Base-by-base conservation (phyloP, 257 asterid genomes). In the Vinca minor region DNA sequence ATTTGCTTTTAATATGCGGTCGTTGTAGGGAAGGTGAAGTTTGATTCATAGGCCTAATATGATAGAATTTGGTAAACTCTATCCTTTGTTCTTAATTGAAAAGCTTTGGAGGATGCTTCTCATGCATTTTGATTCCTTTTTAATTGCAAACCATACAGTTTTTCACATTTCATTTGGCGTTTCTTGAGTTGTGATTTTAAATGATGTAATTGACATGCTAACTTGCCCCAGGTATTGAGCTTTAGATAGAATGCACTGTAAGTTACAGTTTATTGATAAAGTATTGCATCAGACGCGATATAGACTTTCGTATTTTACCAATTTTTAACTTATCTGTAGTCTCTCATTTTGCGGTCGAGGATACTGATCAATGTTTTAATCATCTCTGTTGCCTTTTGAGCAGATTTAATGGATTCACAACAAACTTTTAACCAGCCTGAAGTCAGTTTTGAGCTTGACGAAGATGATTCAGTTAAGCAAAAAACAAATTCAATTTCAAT, bases 341-440 rank as follows among this genome's bases (percentile, higher is more conserved):
- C 34, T 60, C 28, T 35, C 48, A 12, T 35, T 38, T 5, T 26
- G 4, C 38, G n/a, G 25, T 11, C 5, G 18, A 28, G 23, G 46
- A 4, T 5, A 0, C 11, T 26, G 25, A 11, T 23, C 12, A 1
- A 26, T 36, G 11, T 41, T 54, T 42, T 55, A 26, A 32, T 0
- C n/a, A 31, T 28, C 34, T 57, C 8, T 23, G 29, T 34, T 69
- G 41, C 29, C 44, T 57, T 47, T 57, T 78, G 59, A 76, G 60
- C 82, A 89, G 97, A 65, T 67, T 47, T 71, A 68, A 87, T 85
- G 92, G 92, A 83, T 34, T 74, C 77, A 45, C 76, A 77, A 61
- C 89, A 67, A 64, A 68, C 59, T 72, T 73, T 77, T 55, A 74
- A 53, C 72, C 80, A 83, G 67, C 60, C 88, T 29, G 54, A 70